Base-by-base conservation (phyloP, 202 grass and related monocot genomes). In the Brachypodium distachyon region DNA sequence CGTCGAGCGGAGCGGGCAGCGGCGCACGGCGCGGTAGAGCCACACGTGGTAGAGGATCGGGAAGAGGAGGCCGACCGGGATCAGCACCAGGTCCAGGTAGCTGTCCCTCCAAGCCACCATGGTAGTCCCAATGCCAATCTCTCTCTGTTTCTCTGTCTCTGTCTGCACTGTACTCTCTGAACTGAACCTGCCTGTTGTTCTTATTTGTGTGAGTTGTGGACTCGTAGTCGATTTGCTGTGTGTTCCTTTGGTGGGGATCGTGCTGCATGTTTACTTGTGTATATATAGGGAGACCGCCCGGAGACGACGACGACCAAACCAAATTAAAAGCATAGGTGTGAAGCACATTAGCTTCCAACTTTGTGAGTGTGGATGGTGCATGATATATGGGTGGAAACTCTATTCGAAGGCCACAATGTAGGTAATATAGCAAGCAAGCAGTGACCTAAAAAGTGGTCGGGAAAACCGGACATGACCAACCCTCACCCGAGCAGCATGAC, bases 41-140 rank as follows among this genome's bases (percentile, higher is more conserved):
- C 92, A 96, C 17, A 81, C 3, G 66, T 96, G 84, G 86, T 96
- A 92, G 3, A 46, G 7, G 73, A 62, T 28, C 12, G 70, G 87
- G 54, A 87, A 59, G 29, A 92, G 65, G 42, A 96, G 7, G 9
- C 77, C 83, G 12, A 87, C 49, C 0, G 92, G 92, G 73, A 96
- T 83, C 69, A 96, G 76, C 49, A 87, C 67, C 50, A 92, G 44
- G 57, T 96, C 92, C 76, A 96, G 38, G 81, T 89, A 96, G 48
- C 81, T 56, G 10, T 77, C 74, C 7, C 50, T 89, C 92, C 92
- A 96, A 51, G 83, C 89, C 92, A 95, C 89, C 55, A 28, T 65
- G 12, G 23, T 57, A n/a, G n/a, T 27, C 7, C 3, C 64, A n/a
- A 13, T 41, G 27, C 38, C 51, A 37, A 57, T 13, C 47, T 57